Conservation (phyloP, 495 filamentous ascomycete species). For the Sphaerosporella brunnea region DNA sequence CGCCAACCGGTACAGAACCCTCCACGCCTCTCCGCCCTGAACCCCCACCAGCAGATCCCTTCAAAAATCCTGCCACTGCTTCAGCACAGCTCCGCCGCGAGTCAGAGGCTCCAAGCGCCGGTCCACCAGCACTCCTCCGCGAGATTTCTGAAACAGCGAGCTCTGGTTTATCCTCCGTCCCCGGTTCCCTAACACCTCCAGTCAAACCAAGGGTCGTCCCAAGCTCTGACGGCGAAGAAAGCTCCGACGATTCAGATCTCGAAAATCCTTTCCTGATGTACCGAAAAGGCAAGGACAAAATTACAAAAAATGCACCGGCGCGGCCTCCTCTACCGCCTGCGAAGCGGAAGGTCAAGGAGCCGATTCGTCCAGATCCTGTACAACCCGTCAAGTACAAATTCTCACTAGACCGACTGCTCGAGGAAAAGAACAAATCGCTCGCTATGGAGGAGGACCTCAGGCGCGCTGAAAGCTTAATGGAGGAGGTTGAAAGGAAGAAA, state of each 20-base stretch:
- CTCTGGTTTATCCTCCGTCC: too few species aligned
- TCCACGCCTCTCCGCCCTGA: not conserved
- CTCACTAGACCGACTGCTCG: slow-evolving; percentile 45
- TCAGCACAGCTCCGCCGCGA: not conserved
- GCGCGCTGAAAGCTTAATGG: slow-evolving; percentile 30
- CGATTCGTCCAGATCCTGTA: too few species aligned
- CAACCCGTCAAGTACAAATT: slow-evolving; percentile 41
- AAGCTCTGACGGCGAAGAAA: slow-evolving; percentile 53
- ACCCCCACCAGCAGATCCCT: not conserved
- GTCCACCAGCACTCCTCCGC: not conserved
- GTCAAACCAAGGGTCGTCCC: slow-evolving; percentile 35
- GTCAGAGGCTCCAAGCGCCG: not conserved
- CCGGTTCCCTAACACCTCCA: too few species aligned
- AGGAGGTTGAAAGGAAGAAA: slow-evolving; percentile 26
- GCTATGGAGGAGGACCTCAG: slow-evolving; percentile 23
- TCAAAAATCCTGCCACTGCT: not conserved
- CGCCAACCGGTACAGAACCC: not conserved
- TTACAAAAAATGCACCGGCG: too few species aligned
- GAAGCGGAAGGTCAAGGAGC: not conserved
- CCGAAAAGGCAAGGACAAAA: too few species aligned
- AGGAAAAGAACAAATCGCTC: slow-evolving; percentile 13
- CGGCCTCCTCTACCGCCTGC: not conserved
- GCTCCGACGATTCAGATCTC: slow-evolving; percentile 36
- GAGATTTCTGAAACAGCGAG: too few species aligned
- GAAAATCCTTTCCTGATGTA: slow-evolving; percentile 30